A percentile compares a stretch with the other conserved stretches of the same genome.
These are phyloP conservation scores for Paramecium pentaurelia DNA, from an alignment of 73 alveolate species.

Conservation along the genomic window DNA sequence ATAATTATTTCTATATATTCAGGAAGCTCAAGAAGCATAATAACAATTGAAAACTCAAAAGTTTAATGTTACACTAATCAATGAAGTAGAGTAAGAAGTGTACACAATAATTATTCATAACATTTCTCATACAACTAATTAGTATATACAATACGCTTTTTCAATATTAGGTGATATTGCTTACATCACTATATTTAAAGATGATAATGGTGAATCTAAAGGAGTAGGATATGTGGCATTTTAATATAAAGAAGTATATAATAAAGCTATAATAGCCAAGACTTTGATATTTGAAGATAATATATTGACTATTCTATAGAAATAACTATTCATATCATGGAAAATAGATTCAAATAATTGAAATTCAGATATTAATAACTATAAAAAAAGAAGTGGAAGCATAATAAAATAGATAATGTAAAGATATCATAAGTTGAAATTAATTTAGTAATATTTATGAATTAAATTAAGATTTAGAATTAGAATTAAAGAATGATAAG, in stretches of 20 bases:
- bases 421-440: not conserved
- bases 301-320: not conserved
- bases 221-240: not conserved
- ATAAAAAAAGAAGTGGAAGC: not conserved
- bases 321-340: not conserved
- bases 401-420: not conserved
- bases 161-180: constrained; percentile 9
- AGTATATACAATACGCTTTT: not conserved
- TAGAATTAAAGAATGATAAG: constrained; percentile 5
- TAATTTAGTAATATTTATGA: not conserved
- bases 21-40: not conserved
- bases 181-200: not conserved
- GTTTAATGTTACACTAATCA: not conserved
- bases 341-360: not conserved
- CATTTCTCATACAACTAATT: not conserved
- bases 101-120: not conserved
- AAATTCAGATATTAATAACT: not conserved
- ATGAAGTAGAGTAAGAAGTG: not conserved
- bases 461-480: not conserved
- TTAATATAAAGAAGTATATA: not conserved
- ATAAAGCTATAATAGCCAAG: not conserved
- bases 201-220: not conserved
- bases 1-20: not conserved
- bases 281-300: not conserved
- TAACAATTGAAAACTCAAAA: not conserved